phyloP scores from a whole-genome alignment of 257 asterid genomes.

The Nyctanthes arbortristis region DNA sequence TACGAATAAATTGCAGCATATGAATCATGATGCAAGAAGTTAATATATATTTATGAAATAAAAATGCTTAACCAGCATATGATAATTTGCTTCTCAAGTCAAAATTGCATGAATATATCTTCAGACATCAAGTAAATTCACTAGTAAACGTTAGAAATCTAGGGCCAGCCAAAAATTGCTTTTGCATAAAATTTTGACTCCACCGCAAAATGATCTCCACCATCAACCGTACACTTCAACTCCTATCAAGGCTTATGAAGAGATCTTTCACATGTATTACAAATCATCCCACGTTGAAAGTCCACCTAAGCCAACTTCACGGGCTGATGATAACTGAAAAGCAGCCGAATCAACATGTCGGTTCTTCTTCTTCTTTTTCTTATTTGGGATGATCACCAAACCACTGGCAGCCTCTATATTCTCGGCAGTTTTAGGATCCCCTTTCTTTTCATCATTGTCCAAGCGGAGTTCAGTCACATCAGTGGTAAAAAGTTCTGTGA shows the following conservation, averaged over 20 bases:
- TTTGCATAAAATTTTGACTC: neutral
- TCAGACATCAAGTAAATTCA: neutral
- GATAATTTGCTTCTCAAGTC: neutral
- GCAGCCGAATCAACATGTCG: conserved; percentile 32
- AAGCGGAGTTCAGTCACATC: conserved; percentile 23
- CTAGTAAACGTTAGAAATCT: too few relatives aligned
- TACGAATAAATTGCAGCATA: neutral
- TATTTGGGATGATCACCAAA: conserved; percentile 33
- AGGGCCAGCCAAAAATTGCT: neutral
- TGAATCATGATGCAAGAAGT: neutral
- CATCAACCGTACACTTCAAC: neutral
- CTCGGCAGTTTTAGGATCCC: conserved; percentile 22
- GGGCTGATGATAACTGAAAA: conserved; percentile 39
- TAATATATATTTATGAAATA: neutral
- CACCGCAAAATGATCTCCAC: neutral
- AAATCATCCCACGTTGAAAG: conserved; percentile 72
- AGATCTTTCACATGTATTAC: neutral
- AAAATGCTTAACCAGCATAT: neutral
- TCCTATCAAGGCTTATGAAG: neutral
- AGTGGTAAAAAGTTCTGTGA: conserved; percentile 44
- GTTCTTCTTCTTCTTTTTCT: conserved; percentile 46
- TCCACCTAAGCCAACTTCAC: conserved; percentile 80
- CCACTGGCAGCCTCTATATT: conserved; percentile 36
- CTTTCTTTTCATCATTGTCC: conserved; percentile 15
- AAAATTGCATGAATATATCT: neutral